Evolutionary conservation across 1,284 basidiomycete genomes (phyloP), one percentile per base, ranked within the genome.

Genomic region (Serendipita sp.): DNA sequence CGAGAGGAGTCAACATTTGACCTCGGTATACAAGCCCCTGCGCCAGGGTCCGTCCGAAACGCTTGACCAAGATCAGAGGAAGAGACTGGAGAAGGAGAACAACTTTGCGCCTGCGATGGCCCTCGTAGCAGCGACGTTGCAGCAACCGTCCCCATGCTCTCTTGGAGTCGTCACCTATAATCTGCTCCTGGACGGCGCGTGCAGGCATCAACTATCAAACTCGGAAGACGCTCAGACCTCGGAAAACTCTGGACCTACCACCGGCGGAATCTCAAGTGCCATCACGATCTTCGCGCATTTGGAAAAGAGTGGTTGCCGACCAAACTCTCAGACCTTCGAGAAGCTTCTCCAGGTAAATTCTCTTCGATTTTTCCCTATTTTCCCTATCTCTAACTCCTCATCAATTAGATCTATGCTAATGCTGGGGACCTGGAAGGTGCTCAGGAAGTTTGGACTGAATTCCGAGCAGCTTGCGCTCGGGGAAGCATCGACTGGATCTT

Each of bases 21-120:
- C 13, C 15, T n/a, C 17, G 15, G 30, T 58, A 8, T 32, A 58
- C 53, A 29, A 61, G 61, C 50, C 53, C 60, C 15, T 41, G 26
- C 60, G 64, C 22, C 60, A 61, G 13, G 15, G 8, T 26, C 4
- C 26, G 53, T 8, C 53, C 22, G 10, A n/a, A 26, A 4, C 53
- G 67, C 4, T 38, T 5, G 35, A 38, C 12, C 35, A 38, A 12
- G 35, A 68, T 30, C 75, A 77, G 26, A 75, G 80, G 55, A 70
- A 71, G 0, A 63, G 68, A 1, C 74, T 88, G 12, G 74, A 76
- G 29, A 69, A 75, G 49, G 91, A 93, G 72, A 80, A 82, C 68
- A 91, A 90, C 67, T 85, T 91, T 65, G 70, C 74, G 0, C 80
- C 83, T 0, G 90, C 90, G 0, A 74, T 91, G 73, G 79, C 82